These are phyloP conservation scores for Sisymbrium altissimum DNA, from an alignment of 345 rosid genomes.

Conservation along the genomic window DNA sequence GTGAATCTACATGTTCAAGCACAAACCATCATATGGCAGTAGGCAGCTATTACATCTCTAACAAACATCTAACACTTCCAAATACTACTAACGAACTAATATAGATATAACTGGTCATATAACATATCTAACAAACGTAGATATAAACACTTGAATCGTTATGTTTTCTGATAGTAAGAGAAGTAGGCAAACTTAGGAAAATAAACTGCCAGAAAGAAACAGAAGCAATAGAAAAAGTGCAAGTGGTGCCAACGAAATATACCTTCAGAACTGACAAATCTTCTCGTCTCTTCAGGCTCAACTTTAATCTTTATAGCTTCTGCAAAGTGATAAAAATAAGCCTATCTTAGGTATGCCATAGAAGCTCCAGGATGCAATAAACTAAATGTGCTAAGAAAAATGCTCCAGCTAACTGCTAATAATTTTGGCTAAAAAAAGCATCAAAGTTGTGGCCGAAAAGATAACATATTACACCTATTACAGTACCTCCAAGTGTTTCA, in stretches of 20 bases:
- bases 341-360: constrained; percentile 7
- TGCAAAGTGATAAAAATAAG: constrained; percentile 36
- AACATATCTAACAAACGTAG: neutral
- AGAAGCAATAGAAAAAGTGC: constrained; percentile 17
- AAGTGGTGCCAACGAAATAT: constrained; percentile 21
- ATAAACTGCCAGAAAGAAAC: constrained; percentile 11
- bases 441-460: constrained; percentile 5
- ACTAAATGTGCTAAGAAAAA: constrained; percentile 7
- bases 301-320: constrained; percentile 69
- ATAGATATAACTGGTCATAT: neutral
- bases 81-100: neutral
- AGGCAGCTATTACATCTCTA: constrained; percentile 3
- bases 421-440: neutral
- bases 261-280: constrained; percentile 63
- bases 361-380: constrained; percentile 10
- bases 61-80: constrained; percentile 7
- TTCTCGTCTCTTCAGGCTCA: constrained; percentile 46
- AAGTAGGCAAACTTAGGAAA: constrained; percentile 1
- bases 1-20: constrained; percentile 21
- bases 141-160: neutral
- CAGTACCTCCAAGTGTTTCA: constrained; percentile 76
- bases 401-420: neutral
- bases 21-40: constrained; percentile 11
- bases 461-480: constrained; percentile 10
- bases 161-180: neutral